phyloP scores from a whole-genome alignment of 2,329 filamentous ascomycete species.

The Arthrobotrys iridis region DNA sequence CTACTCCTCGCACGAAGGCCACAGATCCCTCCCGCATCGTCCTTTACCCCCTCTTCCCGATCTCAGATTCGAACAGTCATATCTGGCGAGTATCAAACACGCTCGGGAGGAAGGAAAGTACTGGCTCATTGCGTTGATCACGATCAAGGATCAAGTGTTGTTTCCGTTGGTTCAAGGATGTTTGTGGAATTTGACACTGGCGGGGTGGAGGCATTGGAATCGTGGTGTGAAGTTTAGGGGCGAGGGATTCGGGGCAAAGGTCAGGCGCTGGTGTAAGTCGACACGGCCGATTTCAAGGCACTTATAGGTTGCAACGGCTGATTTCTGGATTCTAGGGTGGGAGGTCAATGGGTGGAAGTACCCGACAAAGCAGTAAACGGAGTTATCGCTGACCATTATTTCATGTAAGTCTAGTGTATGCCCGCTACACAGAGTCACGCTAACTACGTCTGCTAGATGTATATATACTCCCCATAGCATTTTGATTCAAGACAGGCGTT shows the following conservation, averaged over 20 bases:
- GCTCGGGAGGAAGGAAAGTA: slow-evolving; percentile 76
- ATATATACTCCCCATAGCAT: slow-evolving; percentile 5
- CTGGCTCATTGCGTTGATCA: slow-evolving; percentile 84
- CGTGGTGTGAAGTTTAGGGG: slow-evolving; percentile 79
- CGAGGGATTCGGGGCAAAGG: slow-evolving; percentile 76
- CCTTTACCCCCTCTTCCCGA: slow-evolving; percentile 80
- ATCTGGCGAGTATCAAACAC: slow-evolving; percentile 79
- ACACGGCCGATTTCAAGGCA: neutral
- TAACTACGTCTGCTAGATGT: slow-evolving; percentile 13
- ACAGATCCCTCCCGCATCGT: slow-evolving; percentile 64
- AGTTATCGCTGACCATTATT: neutral
- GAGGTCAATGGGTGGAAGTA: slow-evolving; percentile 47
- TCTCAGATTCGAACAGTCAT: slow-evolving; percentile 96
- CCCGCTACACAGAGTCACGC: neutral
- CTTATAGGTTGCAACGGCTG: neutral
- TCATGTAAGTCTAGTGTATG: slow-evolving; percentile 8
- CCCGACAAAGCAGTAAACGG: slow-evolving; percentile 1
- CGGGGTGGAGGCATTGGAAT: slow-evolving; percentile 93
- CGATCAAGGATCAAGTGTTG: slow-evolving; percentile 85
- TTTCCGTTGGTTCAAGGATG: slow-evolving; percentile 88
- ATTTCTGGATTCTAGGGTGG: slow-evolving; percentile 30
- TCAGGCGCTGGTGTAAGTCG: slow-evolving; percentile 80
- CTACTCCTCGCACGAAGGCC: slow-evolving; percentile 61
- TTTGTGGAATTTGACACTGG: slow-evolving; percentile 84
- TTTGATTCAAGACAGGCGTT: neutral